These are phyloP conservation scores for Vitis amurensis DNA, from an alignment of 164 flowering plant species.

Conservation along the genomic window DNA sequence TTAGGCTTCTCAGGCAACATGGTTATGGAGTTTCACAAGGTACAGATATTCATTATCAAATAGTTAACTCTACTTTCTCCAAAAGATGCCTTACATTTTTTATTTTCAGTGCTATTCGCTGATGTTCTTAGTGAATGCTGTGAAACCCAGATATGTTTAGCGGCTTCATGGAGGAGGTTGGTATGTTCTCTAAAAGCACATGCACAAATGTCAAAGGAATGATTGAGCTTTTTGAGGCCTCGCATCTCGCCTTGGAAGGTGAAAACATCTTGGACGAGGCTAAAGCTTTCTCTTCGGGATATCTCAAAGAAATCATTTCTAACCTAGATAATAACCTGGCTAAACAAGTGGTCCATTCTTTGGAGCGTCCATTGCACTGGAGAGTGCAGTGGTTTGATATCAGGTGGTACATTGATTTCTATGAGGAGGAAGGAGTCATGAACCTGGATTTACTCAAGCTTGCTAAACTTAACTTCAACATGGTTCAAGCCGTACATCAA, in stretches of 20 bases:
- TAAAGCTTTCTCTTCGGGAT: constrained; percentile 15
- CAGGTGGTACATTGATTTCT: constrained; percentile 29
- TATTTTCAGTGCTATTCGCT: neutral
- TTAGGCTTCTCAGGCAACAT: constrained; percentile 33
- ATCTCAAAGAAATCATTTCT: constrained; percentile 8
- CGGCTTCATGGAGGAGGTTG: constrained; percentile 26
- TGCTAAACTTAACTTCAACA: constrained; percentile 47
- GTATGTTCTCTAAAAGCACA: constrained; percentile 16
- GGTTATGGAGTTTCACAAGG: constrained; percentile 34
- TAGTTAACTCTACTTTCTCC: neutral
- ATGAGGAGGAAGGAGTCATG: constrained; percentile 3
- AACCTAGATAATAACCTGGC: constrained; percentile 10
- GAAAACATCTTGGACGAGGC: constrained; percentile 33
- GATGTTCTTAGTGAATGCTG: neutral
- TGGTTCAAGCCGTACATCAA: constrained; percentile 40
- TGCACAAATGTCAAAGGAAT: constrained; percentile 20
- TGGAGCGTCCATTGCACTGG: constrained; percentile 41
- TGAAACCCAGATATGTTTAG: constrained; percentile 28
- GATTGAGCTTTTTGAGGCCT: constrained; percentile 44
- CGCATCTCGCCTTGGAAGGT: constrained; percentile 29
- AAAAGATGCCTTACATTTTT: too few species aligned
- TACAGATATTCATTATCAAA: neutral
- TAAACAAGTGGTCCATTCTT: constrained; percentile 21
- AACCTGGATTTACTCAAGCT: constrained; percentile 25
- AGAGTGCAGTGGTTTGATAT: constrained; percentile 35